Evolutionary conservation across 371 early-diverging fungal genomes (phyloP), one percentile per base, ranked within the genome.

Genomic region (Mortierella polycephala): DNA sequence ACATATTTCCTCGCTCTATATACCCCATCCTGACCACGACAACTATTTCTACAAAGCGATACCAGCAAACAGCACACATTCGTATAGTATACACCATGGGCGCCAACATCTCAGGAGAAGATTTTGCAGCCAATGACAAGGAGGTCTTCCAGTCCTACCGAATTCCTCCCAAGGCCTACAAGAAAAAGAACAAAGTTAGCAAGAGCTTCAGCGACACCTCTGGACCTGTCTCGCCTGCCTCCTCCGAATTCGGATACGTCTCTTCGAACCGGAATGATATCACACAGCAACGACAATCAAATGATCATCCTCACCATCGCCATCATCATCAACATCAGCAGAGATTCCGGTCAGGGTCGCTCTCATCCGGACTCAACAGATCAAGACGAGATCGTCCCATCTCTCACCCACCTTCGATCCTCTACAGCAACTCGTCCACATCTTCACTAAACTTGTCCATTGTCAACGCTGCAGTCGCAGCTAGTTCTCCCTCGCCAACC

Each of bases 121-220:
- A 69, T 40, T 72, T 64, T 44, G 67, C 59, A 16, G 68, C 68
- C 37, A 51, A 60, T 39, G 68, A 61, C 65, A 79, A 69, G 44
- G 80, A 79, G 59, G 80, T 79, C 53, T 79, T 72, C 46, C 80
- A 79, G 47, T 79, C 80, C 39, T 79, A 79, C 46, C 65, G 80
- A 12, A 79, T 79, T 18, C 80, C 80, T 6, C 69, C 72, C n/a
- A 68, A 69, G 42, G 72, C 80, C 16, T 79, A 79, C 68, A 79
- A 79, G 54, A 79, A 79, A 49, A 79, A 79, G 54, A 57, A 20
- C 37, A 44, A 42, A 0, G 41, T 23, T 20, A 50, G 0, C 47
- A 64, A 69, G 52, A 54, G 23, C 30, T 45, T 42, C 5, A 60
- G 64, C 46, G 59, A 74, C 51, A 13, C 41, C 16, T 54, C 60